These are phyloP conservation scores for Pichia kluyveri DNA, from an alignment of 805 yeast genomes.

Conservation along the genomic window DNA sequence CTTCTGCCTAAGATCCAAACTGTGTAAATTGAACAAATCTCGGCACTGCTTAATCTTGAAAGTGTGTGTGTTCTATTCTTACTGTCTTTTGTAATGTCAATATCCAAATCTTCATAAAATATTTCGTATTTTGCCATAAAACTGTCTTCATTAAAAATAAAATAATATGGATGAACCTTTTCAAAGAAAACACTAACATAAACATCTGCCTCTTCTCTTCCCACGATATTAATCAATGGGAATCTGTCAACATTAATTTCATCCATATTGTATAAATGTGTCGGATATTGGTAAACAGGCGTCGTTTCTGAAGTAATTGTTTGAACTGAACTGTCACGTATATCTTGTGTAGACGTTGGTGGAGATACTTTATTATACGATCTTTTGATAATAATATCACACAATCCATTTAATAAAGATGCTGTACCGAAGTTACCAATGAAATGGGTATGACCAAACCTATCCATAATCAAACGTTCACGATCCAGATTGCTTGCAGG, in stretches of 20 bases:
- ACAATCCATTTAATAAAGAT: slow-evolving; percentile 32
- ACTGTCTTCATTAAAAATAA: slow-evolving; percentile 28
- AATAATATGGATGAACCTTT: slow-evolving; percentile 36
- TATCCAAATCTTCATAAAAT: slow-evolving; percentile 30
- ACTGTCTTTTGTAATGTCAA: slow-evolving; percentile 4
- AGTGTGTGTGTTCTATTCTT: slow-evolving; percentile 6
- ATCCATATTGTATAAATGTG: slow-evolving; percentile 25
- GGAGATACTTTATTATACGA: slow-evolving; percentile 26
- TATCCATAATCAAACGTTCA: slow-evolving; percentile 33
- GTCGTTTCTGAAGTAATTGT: slow-evolving; percentile 28
- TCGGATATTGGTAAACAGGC: slow-evolving; percentile 27
- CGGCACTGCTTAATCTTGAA: slow-evolving; percentile 23
- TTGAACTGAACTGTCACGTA: slow-evolving; percentile 26
- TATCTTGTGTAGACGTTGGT: slow-evolving; percentile 27
- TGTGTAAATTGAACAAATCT: slow-evolving; percentile 37
- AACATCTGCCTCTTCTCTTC: slow-evolving; percentile 27
- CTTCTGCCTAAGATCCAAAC: slow-evolving; percentile 35
- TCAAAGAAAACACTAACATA: slow-evolving; percentile 32
- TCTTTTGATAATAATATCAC: slow-evolving; percentile 33
- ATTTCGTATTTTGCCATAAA: slow-evolving; percentile 28
- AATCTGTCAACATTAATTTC: slow-evolving; percentile 26
- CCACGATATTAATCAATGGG: slow-evolving; percentile 30
- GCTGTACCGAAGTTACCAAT: slow-evolving; percentile 40
- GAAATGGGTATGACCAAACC: slow-evolving; percentile 38
- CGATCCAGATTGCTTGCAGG: slow-evolving; percentile 17